Base-by-base conservation (phyloP, 2,329 filamentous ascomycete genomes). In the Fusarium humuli region DNA sequence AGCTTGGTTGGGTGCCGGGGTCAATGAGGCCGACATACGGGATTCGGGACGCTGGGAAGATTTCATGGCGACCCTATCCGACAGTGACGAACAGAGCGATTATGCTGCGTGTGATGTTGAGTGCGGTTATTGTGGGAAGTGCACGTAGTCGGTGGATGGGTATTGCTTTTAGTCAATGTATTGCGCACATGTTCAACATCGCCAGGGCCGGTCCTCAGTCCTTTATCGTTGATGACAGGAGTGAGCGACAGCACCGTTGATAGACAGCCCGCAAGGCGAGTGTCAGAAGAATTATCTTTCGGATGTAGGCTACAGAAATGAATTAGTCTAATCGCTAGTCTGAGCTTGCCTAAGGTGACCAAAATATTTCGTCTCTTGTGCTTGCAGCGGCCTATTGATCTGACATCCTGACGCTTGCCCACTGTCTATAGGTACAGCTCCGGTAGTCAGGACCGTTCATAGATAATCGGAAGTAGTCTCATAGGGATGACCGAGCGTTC, bases 61-160 rank as follows among this genome's bases (percentile, higher is more conserved):
- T 11, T 45, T 48, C 14, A 52, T 46, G 22, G 34, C 64, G 27
- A 46, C 47, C 27, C 59, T 65, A 40, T 71, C 58, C 48, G 65
- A 71, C 32, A 61, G 46, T 10, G 61, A 67, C 13, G 57, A 53
- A 7, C 34, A 42, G 18, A 60, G 42, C 2, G 75, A 77, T n/a
- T 76, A 60, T 40, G 65, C 71, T 25, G 75, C 73, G 2, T 78
- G 76, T 47, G 73, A 76, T 61, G 40, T 42, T n/a, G 73, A 77
- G 52, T 77, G 76, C 41, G 74, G 73, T 25, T 77, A 78, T 44
- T 78, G 75, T 22, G 76, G 76, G 11, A 65, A 69, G 49, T 77
- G 75, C 29, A 42, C 34, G 18, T 73, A 65, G 16, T 71, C 34
- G 10, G 10, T 37, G 18, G 34, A 37, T 12, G 10, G 18, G 6